phyloP scores from a whole-genome alignment of 1,284 basidiomycete species.

The Entoloma clypeatum region DNA sequence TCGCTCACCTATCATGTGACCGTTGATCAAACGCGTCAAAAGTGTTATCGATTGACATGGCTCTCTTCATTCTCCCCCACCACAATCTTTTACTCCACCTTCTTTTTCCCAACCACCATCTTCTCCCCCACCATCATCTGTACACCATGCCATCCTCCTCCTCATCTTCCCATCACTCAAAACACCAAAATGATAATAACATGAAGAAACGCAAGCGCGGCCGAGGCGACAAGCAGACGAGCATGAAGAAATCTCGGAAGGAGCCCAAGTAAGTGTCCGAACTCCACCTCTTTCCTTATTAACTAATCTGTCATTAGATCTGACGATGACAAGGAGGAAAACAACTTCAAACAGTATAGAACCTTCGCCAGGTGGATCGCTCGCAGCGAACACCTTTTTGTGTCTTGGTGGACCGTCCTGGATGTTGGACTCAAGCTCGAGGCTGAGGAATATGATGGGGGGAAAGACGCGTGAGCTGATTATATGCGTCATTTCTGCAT shows the following conservation, averaged over 20 bases:
- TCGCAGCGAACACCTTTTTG: neutral
- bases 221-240: neutral
- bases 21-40: too few relatives aligned
- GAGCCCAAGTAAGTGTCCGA: neutral
- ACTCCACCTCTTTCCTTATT: neutral
- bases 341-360: neutral
- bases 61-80: too few relatives aligned
- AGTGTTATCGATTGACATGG: too few relatives aligned
- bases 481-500: neutral
- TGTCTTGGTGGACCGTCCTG: neutral
- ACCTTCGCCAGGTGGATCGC: neutral
- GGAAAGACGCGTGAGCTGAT: neutral
- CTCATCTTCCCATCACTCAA: neutral
- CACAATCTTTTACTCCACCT: too few relatives aligned
- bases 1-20: too few relatives aligned
- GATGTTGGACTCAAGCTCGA: constrained; percentile 1
- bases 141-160: constrained; percentile 4
- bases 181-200: neutral
- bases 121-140: constrained; percentile 2
- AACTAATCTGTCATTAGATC: neutral
- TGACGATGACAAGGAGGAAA: neutral
- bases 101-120: neutral
- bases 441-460: neutral
- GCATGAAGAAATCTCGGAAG: too few relatives aligned
- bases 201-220: neutral